Percentiles rank a stretch among this genome's conserved stretches.
Conservation (phyloP, 176 grass and related monocot genomes). For the Thinopyrum elongatum region DNA sequence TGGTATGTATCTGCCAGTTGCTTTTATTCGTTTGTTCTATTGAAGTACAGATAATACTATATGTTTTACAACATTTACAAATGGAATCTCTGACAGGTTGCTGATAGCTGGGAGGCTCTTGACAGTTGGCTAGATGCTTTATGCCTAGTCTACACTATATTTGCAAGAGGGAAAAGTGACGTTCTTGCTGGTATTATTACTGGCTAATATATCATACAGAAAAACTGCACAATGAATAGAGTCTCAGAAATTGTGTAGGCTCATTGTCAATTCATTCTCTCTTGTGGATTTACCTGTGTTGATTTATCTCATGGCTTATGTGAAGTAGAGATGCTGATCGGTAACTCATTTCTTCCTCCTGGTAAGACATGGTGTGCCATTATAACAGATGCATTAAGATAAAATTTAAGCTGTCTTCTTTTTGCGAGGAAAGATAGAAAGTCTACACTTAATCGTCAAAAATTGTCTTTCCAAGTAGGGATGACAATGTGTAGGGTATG, state of each 20-base stretch:
- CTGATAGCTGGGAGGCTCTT: constrained; percentile 88
- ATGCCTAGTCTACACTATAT: constrained; percentile 90
- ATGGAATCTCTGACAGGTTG: constrained; percentile 49
- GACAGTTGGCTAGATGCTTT: constrained; percentile 92
- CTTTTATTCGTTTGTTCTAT: constrained; percentile 10
- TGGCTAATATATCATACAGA: constrained; percentile 42
- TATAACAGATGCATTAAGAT: background rate
- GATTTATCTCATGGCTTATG: background rate
- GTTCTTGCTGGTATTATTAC: constrained; percentile 96
- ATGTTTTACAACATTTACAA: background rate
- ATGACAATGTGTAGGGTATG: too few relatives aligned
- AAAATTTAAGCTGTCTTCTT: background rate
- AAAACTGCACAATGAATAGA: background rate
- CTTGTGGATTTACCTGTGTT: background rate
- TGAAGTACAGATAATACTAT: background rate
- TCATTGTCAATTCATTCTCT: background rate
- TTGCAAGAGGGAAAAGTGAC: constrained; percentile 83
- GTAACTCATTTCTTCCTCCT: background rate
- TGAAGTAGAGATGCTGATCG: background rate
- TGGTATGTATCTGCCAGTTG: constrained; percentile 53
- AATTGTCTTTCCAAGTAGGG: background rate
- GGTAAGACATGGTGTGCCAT: background rate
- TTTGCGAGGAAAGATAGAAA: background rate
- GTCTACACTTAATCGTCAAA: background rate
- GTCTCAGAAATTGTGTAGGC: constrained; percentile 4